Evolutionary conservation across 495 filamentous ascomycete genomes (phyloP), one percentile per base, ranked within the genome.

Genomic region (Aspergillus nanangensis): DNA sequence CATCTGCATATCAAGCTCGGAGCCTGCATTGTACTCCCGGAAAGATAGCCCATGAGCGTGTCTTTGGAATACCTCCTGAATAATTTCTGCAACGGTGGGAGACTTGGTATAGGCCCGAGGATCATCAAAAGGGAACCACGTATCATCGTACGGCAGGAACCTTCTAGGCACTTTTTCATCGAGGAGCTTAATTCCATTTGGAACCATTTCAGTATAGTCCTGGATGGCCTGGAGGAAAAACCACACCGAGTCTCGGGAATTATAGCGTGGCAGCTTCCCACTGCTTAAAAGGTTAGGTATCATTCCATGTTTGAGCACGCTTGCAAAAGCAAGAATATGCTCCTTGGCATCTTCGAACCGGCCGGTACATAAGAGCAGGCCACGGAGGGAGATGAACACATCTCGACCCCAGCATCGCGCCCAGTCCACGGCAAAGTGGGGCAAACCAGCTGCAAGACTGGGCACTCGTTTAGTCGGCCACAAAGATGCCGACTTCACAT

Each of bases 251-350:
- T 99, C 94, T 37, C 94, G 76, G 29, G 92, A 88, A 58, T 99
- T 99, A 67, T 96, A 99, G n/a, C 94, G 75, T 2, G 94, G 94
- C n/a, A 79, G 73, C 32, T 84, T 86, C 14, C 94, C 90, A 53
- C 84, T 84, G 51, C 87, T 80, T 14, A 99, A 77, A 9, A 99
- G 76, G 54, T 99, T 99, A 10, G 94, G 94, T 43, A 97, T 88
- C 94, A 97, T 96, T 35, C 94, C 94, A 60, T 99, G 94, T 70
- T 97, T 97, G 39, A 99, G 72, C 8, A 99, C 90, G 60, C 89
- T 95, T 0, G 88, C 90, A 69, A 99, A 99, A 35, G 93, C 94
- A 40, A 89, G 70, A 48, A 99, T 95, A 58, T 97, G 94, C 63
- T 96, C 89, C 51, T 79, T 88, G 13, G 92, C 93, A 55, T 96